Percentiles rank a stretch among this genome's conserved stretches.
phyloP scores from a whole-genome alignment of 192 early-diverging fungal genomes.

The Coemansia sp. region DNA sequence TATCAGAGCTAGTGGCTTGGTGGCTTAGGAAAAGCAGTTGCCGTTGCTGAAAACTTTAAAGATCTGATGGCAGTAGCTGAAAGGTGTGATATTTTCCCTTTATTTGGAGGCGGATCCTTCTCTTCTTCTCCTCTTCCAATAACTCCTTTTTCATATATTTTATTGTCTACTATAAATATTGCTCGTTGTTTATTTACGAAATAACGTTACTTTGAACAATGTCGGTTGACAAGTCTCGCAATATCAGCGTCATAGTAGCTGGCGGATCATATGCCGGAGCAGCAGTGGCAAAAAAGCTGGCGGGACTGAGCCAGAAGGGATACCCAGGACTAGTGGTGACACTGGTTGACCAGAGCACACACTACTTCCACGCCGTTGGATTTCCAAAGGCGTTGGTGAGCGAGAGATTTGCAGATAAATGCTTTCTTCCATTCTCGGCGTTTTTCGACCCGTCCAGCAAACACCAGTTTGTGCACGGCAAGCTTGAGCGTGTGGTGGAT shows the following conservation, averaged over 20 bases:
- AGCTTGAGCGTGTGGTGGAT: slow-evolving; percentile 21
- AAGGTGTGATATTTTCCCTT: too few relatives aligned
- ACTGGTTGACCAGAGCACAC: slow-evolving; percentile 58
- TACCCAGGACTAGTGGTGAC: slow-evolving; percentile 53
- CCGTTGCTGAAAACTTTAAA: too few relatives aligned
- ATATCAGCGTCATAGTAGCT: slow-evolving; percentile 53
- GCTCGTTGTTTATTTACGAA: too few relatives aligned
- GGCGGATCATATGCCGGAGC: slow-evolving; percentile 61
- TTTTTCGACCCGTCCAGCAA: slow-evolving; percentile 41
- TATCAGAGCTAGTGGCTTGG: too few relatives aligned
- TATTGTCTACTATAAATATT: too few relatives aligned
- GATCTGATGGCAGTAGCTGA: too few relatives aligned
- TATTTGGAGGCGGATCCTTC: too few relatives aligned
- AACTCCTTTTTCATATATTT: neutral
- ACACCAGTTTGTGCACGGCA: slow-evolving; percentile 54
- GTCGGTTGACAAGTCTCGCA: slow-evolving; percentile 26
- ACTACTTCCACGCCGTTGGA: slow-evolving; percentile 61
- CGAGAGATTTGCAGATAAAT: slow-evolving; percentile 48
- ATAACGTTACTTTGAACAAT: neutral
- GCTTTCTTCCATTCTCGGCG: slow-evolving; percentile 57
- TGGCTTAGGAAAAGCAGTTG: too few relatives aligned
- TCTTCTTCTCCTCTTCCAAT: neutral
- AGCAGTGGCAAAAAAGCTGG: slow-evolving; percentile 43
- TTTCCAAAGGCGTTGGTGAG: slow-evolving; percentile 55
- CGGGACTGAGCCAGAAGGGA: slow-evolving; percentile 28